Base-by-base conservation (phyloP, 2,329 filamentous ascomycete genomes). In the Fusarium camptoceras region DNA sequence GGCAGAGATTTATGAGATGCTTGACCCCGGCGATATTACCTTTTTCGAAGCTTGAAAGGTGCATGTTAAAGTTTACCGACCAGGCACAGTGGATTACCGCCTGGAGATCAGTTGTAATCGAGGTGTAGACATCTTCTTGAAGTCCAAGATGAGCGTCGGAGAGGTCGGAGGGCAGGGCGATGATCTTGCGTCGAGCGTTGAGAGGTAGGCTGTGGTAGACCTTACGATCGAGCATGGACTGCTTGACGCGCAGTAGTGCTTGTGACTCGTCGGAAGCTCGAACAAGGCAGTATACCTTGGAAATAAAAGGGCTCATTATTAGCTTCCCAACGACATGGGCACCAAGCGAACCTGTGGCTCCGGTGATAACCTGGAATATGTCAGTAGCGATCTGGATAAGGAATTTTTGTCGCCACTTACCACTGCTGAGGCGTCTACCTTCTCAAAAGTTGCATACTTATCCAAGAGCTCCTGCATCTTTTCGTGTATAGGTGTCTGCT, bases 321-420 rank as follows among this genome's bases (percentile, higher is more conserved):
- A 91, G 81, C 18, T 89, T 83, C 2, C 85, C 84, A 4, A 88
- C 81, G 1, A 89, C 78, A 64, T 89, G 86, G 1, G 86, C 84
- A 10, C 89, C 89, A 1, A 91, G 80, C 10, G 86, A 87, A 2
- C 89, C 89, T 1, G 89, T 90, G 0, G 84, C 84, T 11, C 88
- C 88, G 2, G 88, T 91, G n/a, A 90, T 76, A 20, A 56, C 66
- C 12, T 70, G 31, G 10, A 10, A 56, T 20, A 3, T 53, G 18
- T 53, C 22, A 53, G 46, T 16, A n/a, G 16, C 15, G 6, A 15
- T 6, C 5, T 3, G 1, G 6, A 48, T 2, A 10, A 30, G 18
- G 24, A 14, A 18, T 2, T 12, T 20, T 20, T 22, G 28, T 30
- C 31, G 25, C n/a, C 14, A 31, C 46, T 48, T 30, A 42, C 49